A percentile compares a stretch with the other conserved stretches of the same genome.
These are phyloP conservation scores for Apophysomyces trapeziformis DNA, from an alignment of 371 early-diverging fungal species.

Conservation along the genomic window DNA sequence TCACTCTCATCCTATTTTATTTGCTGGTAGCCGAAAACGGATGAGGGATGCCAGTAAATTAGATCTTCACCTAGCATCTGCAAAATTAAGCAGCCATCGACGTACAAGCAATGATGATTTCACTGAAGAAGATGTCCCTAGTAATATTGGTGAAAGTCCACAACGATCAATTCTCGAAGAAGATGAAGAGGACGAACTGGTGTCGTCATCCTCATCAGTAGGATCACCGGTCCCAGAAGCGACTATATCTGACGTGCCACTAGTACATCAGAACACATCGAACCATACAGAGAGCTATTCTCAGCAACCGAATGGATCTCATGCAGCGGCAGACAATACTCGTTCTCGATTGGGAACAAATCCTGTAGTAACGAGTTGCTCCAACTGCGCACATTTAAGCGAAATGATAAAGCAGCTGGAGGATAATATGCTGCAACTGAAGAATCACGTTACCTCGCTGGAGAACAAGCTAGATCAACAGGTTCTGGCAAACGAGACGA, in stretches of 20 bases:
- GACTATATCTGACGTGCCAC: conserved; percentile 1
- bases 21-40: conserved; percentile 23
- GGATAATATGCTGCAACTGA: conserved; percentile 19
- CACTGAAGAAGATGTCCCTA: not conserved
- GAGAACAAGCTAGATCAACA: conserved; percentile 28
- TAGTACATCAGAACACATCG: not conserved
- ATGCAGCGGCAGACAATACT: not conserved
- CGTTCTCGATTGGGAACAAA: conserved; percentile 3
- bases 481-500: conserved; percentile 15
- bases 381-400: conserved; percentile 23
- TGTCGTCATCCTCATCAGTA: conserved; percentile 38
- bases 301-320: not conserved
- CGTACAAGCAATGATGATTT: not conserved
- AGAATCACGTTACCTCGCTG: conserved; percentile 21
- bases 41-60: conserved; percentile 5
- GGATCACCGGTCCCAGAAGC: conserved; percentile 23
- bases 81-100: not conserved
- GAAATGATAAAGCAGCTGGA: conserved; percentile 21
- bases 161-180: conserved; percentile 59
- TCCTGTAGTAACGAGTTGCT: conserved; percentile 18
- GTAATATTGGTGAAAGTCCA: conserved; percentile 87
- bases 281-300: not conserved
- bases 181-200: conserved; percentile 43
- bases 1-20: conserved; percentile 16
- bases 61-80: conserved; percentile 3